Evolutionary conservation across 2,329 filamentous ascomycete genomes (phyloP), one percentile per base, ranked within the genome.

Genomic region (Capronia epimyces): DNA sequence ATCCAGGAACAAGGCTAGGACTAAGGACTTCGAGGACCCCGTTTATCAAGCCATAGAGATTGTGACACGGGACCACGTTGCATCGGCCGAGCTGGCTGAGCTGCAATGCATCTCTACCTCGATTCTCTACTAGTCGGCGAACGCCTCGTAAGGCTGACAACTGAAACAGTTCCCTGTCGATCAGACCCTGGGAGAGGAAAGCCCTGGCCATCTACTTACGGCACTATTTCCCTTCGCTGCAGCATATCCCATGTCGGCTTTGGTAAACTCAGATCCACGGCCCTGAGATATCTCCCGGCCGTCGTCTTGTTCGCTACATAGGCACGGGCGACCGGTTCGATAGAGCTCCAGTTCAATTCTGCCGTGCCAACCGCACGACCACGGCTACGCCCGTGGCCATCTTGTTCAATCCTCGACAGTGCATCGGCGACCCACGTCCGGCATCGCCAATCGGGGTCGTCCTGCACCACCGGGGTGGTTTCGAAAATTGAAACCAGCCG

Each of bases 321-420:
- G 1, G 56, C 18, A 43, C 66, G 66, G 7, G 66, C 67, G 9
- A 59, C 41, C 2, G 58, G 45, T 50, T 72, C 64, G 24, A 74
- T 67, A 40, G 47, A 64, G 2, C 16, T 4, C 71, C 71, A 75
- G 27, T 71, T 63, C 18, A 69, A 42, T 22, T 61, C 41, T 3
- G 66, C 59, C 0, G 68, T 71, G 1, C 72, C 70, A 3, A 75
- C 62, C 18, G 62, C 64, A n/a, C n/a, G n/a, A n/a, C n/a, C n/a
- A n/a, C n/a, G n/a, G n/a, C n/a, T n/a, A n/a, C n/a, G n/a, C n/a
- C n/a, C n/a, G 41, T 60, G 66, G 1, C 67, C 65, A 51, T 74
- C 69, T 3, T 55, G 52, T 15, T 58, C 56, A 10, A 75, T 60
- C 15, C 53, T 63, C 0, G 22, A 39, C 15, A 76, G 42, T 0